Base-by-base conservation (phyloP, 2,329 filamentous ascomycete genomes). In the Exophiala xenobiotica region DNA sequence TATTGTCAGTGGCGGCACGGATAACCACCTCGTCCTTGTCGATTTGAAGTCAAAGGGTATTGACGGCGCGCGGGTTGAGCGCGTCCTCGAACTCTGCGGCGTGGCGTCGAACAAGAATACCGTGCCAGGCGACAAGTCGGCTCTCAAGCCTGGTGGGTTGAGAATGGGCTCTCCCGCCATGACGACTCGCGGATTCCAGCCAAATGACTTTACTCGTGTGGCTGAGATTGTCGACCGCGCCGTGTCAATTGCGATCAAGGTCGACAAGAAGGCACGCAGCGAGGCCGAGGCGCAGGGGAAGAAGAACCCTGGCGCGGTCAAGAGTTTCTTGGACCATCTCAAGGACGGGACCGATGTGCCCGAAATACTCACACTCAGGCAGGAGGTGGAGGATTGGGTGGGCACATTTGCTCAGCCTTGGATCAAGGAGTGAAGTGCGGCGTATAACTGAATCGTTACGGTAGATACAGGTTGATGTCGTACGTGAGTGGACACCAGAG, bases 21-120 rank as follows among this genome's bases (percentile, higher is more conserved):
- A 99, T 75, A 97, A 96, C 77, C 93, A 99, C 74, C 85, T 99
- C 59, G 88, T 99, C 8, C 81, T 99, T 14, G 78, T 93, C 42
- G 93, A 99, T 70, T 81, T 99, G 44, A 95, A 95, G 75, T 84
- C 88, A 29, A 88, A 93, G 68, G 79, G 80, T 51, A 84, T 99
- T 55, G 93, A 99, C 66, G 91, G 91, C 61, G 87, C 87, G 52
- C 90, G 93, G 72, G 88, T 97, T 35, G 93, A 99, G 81, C 86
- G 89, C 57, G 87, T 99, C 53, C 86, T 99, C 16, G 93, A 99
- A 79, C 88, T 95, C 72, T 93, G 96, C 75, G 95, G 96, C 80
- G 95, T 99, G 72, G 91, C 93, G 57, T 95, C 90, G 83, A 99
- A 99, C 85, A 99, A 99, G 85, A 99, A 99, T 83, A 87, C 89